Percentiles rank a stretch among this genome's conserved stretches.
These are phyloP conservation scores for Citrus medica DNA, from an alignment of 345 rosid genomes.

Conservation along the genomic window DNA sequence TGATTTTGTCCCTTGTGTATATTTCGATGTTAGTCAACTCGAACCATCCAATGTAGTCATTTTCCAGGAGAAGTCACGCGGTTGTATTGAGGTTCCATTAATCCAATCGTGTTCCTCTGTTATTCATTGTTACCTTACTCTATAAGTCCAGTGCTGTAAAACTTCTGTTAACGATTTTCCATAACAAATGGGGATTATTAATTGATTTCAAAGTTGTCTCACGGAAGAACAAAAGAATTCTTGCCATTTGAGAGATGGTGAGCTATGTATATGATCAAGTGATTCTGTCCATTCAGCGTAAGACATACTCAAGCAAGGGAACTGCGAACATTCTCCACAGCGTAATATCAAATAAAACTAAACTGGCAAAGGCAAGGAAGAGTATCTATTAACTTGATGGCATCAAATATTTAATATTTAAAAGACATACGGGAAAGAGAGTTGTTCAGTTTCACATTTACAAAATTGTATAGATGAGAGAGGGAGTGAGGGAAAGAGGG, in stretches of 20 bases:
- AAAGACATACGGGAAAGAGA: neutral
- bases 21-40: neutral
- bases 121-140: neutral
- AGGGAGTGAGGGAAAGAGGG: too few relatives aligned
- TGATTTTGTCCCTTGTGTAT: constrained; percentile 23
- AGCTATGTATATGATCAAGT: neutral
- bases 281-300: neutral
- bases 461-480: neutral
- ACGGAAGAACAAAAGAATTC: neutral
- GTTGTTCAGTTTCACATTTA: neutral
- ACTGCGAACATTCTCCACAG: too few relatives aligned
- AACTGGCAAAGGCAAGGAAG: neutral
- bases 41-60: constrained; percentile 11
- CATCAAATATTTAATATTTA: neutral
- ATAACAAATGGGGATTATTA: neutral
- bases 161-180: neutral
- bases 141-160: neutral
- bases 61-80: neutral
- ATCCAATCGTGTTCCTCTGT: neutral
- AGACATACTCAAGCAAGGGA: too few relatives aligned
- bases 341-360: neutral
- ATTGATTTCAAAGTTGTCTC: neutral
- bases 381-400: neutral
- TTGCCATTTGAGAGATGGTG: neutral
- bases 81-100: neutral